Evolutionary conservation across 257 asterid genomes (phyloP).

Genomic region (Solanum tacnaense): DNA sequence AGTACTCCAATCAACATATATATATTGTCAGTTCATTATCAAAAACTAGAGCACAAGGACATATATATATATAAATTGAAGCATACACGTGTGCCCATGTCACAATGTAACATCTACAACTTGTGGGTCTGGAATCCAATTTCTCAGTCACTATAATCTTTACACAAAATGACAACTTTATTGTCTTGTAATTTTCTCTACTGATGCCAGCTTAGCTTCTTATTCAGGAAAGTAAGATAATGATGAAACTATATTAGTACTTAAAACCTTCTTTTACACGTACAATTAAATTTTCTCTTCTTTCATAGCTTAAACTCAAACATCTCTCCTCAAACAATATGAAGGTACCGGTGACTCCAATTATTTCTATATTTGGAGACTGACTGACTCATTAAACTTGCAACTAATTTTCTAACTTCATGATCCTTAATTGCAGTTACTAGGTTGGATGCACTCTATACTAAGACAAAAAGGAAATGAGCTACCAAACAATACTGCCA

Average conservation of each 20-base stretch:
- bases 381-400: neutral
- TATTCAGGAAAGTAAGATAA: slow-evolving; percentile 12
- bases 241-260: slow-evolving; percentile 10
- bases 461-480: slow-evolving; percentile 35
- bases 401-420: slow-evolving; percentile 11
- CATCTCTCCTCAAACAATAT: slow-evolving; percentile 30
- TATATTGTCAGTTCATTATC: neutral
- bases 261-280: slow-evolving; percentile 4
- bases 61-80: too few relatives aligned
- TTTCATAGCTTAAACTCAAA: slow-evolving; percentile 4
- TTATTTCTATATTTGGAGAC: slow-evolving; percentile 3
- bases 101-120: slow-evolving; percentile 22
- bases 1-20: neutral
- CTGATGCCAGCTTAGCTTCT: slow-evolving; percentile 20
- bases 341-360: slow-evolving; percentile 45
- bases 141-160: slow-evolving; percentile 14
- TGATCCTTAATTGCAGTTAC: slow-evolving; percentile 32
- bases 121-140: slow-evolving; percentile 49
- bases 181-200: slow-evolving; percentile 48
- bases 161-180: slow-evolving; percentile 34
- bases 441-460: slow-evolving; percentile 85
- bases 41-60: neutral
- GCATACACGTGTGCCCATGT: neutral
- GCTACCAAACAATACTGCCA: slow-evolving; percentile 26
- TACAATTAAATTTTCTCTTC: slow-evolving; percentile 1